Percentiles rank a stretch among this genome's conserved stretches.
These are phyloP conservation scores for Cystofilobasidium ferigula DNA, from an alignment of 768 basidiomycete genomes.

Conservation along the genomic window DNA sequence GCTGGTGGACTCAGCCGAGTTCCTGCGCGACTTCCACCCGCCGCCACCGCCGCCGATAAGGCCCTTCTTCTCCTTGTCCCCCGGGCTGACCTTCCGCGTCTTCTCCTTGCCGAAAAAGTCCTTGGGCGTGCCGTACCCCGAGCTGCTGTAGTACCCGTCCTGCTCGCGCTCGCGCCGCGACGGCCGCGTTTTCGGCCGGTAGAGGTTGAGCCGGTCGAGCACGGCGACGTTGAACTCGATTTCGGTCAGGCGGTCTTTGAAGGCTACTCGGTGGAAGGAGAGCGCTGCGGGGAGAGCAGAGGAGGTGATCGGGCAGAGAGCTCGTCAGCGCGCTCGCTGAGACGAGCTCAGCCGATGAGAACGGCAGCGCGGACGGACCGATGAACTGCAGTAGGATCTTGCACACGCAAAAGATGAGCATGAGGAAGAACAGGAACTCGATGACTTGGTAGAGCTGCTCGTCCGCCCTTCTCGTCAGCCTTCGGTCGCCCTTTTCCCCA, in stretches of 20 bases:
- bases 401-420: slow-evolving; percentile 52
- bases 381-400: slow-evolving; percentile 61
- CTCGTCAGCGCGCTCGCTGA: too few relatives aligned
- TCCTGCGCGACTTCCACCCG: too few relatives aligned
- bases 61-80: too few relatives aligned
- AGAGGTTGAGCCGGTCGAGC: slow-evolving; percentile 21
- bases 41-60: too few relatives aligned
- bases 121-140: neutral
- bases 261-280: slow-evolving; percentile 66
- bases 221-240: slow-evolving; percentile 36
- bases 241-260: slow-evolving; percentile 56
- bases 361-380: slow-evolving; percentile 33
- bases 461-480: too few relatives aligned
- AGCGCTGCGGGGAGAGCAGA: slow-evolving; percentile 43
- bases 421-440: slow-evolving; percentile 65
- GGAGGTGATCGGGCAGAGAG: neutral
- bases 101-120: neutral
- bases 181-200: slow-evolving; percentile 14
- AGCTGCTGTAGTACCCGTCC: neutral
- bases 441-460: slow-evolving; percentile 43
- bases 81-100: too few relatives aligned
- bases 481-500: too few relatives aligned
- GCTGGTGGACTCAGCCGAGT: too few relatives aligned
- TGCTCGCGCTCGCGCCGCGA: neutral
- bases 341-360: too few relatives aligned